Evolutionary conservation across 2,329 filamentous ascomycete species (phyloP).

Genomic region (Penicillium sclerotiorum): DNA sequence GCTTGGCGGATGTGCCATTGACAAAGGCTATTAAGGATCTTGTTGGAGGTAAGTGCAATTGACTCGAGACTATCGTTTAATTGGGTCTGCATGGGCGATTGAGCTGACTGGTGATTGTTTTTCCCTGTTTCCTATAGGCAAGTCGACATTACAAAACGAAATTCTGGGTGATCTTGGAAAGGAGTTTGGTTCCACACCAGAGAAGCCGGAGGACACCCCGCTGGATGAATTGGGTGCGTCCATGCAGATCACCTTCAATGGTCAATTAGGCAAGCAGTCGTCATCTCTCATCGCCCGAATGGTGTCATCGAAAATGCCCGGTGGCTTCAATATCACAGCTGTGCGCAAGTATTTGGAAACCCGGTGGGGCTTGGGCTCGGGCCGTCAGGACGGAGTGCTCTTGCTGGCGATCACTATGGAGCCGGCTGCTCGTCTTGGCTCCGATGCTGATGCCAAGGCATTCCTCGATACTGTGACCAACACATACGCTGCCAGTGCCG

Average conservation of each 20-base stretch:
- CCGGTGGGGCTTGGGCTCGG: conserved; percentile 83
- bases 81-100: not conserved
- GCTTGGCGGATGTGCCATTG: conserved; percentile 81
- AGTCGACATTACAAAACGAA: conserved; percentile 98
- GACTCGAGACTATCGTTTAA: not conserved
- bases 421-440: conserved; percentile 81
- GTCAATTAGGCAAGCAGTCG: conserved; percentile 95
- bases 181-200: conserved; percentile 96
- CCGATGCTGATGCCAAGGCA: conserved; percentile 86
- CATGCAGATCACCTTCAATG: conserved; percentile 99
- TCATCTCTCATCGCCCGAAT: conserved; percentile 89
- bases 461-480: conserved; percentile 87
- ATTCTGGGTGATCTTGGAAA: conserved; percentile 97
- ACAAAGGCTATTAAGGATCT: conserved; percentile 98
- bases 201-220: conserved; percentile 97
- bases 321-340: conserved; percentile 97
- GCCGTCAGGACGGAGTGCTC: conserved; percentile 88
- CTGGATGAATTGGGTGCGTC: conserved; percentile 91
- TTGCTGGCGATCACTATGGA: conserved; percentile 91
- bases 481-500: conserved; percentile 83
- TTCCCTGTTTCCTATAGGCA: conserved; percentile 64
- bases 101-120: not conserved
- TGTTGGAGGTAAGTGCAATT: conserved; percentile 77
- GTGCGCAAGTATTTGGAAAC: conserved; percentile 94
- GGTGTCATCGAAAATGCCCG: conserved; percentile 99